Conservation (phyloP, 768 basidiomycete genomes). For the Lactarius pseudohatsudake region DNA sequence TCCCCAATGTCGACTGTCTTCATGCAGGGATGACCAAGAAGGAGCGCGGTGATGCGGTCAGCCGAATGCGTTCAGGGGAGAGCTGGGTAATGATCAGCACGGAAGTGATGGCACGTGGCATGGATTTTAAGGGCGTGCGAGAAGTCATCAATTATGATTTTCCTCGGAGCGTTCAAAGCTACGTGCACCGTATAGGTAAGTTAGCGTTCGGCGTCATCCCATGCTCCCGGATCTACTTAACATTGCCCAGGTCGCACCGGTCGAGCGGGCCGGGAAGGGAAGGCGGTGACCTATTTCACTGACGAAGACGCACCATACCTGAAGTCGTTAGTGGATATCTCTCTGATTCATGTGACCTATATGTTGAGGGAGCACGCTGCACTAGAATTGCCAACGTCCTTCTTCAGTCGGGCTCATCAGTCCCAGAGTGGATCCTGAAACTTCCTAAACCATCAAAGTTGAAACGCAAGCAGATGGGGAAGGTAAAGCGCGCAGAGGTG, state of each 20-base stretch:
- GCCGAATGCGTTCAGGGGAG: slow-evolving; percentile 82
- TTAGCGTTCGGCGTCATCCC: slow-evolving; percentile 4
- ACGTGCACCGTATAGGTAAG: slow-evolving; percentile 91
- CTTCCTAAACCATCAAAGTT: slow-evolving; percentile 92
- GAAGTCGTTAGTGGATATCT: slow-evolving; percentile 61
- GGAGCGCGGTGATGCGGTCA: slow-evolving; percentile 82
- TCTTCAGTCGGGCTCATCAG: slow-evolving; percentile 83
- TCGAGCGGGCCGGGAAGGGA: slow-evolving; percentile 87
- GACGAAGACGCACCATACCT: slow-evolving; percentile 89
- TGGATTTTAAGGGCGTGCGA: slow-evolving; percentile 94
- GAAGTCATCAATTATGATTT: slow-evolving; percentile 98
- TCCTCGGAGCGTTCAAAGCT: slow-evolving; percentile 92
- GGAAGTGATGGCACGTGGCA: slow-evolving; percentile 96
- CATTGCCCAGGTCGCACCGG: slow-evolving; percentile 78
- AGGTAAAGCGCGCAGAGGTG: slow-evolving; percentile 72
- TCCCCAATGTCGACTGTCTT: slow-evolving; percentile 81
- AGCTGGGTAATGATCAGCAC: slow-evolving; percentile 97
- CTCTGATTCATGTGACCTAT: slow-evolving; percentile 16
- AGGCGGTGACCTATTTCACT: slow-evolving; percentile 95
- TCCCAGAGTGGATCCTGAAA: slow-evolving; percentile 94
- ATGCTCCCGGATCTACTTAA: slow-evolving; percentile 1
- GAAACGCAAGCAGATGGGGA: slow-evolving; percentile 82
- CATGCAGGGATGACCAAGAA: slow-evolving; percentile 89
- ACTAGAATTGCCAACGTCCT: slow-evolving; percentile 93
- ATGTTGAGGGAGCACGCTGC: slow-evolving; percentile 7